Base-by-base conservation (phyloP, 75 land plant genomes). In the Larix kaempferi region DNA sequence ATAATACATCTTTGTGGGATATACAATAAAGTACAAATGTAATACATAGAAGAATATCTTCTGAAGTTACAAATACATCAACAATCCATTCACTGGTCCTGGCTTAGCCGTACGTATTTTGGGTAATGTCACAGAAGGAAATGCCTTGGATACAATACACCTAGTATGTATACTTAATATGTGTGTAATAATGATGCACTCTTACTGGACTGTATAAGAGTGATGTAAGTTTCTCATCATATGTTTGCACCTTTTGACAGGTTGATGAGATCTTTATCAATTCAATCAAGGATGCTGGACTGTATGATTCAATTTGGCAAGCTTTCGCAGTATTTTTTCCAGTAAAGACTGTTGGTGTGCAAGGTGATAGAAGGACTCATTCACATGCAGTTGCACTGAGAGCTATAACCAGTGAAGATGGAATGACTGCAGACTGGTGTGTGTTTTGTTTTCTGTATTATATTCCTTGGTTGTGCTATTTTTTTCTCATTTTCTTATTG, bases 11-110 rank as follows among this genome's bases (percentile, higher is more conserved):
- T n/a, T n/a, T n/a, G n/a, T n/a, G n/a, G n/a, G n/a, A n/a, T n/a
- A n/a, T n/a, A n/a, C n/a, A n/a, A n/a, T n/a, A n/a, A n/a, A n/a
- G n/a, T n/a, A n/a, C n/a, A n/a, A n/a, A n/a, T n/a, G n/a, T n/a
- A n/a, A n/a, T n/a, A n/a, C n/a, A n/a, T n/a, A n/a, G n/a, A n/a
- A n/a, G n/a, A n/a, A n/a, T n/a, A n/a, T n/a, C n/a, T n/a, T n/a
- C n/a, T n/a, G n/a, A n/a, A n/a, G n/a, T n/a, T n/a, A n/a, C n/a
- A n/a, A n/a, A n/a, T n/a, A n/a, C n/a, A n/a, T n/a, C n/a, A n/a
- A n/a, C n/a, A n/a, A n/a, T n/a, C 99, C 99, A 23, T 96, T 96
- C 76, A 98, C 99, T 52, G 99, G 95, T 58, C 99, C 98, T 77
- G 99, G 99, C 10, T 90, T 96, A 80, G 99, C 98, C 56, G 93